Percentiles rank a stretch among this genome's conserved stretches.
Conservation (phyloP, 495 filamentous ascomycete species). For the Sabuloglossum arenarium region DNA sequence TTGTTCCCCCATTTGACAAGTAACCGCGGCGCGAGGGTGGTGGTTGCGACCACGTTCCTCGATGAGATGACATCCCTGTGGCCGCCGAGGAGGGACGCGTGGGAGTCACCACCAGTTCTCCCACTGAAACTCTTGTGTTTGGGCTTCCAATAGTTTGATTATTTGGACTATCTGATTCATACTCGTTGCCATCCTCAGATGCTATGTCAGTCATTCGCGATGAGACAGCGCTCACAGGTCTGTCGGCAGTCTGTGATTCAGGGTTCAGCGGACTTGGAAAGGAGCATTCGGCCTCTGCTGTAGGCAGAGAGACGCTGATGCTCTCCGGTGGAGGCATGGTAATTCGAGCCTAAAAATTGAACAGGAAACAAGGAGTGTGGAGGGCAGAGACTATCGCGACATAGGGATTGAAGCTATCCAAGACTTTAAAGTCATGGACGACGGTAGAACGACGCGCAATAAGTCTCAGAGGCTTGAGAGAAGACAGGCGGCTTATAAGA, state of each 20-base stretch:
- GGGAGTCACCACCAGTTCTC: slow-evolving; percentile 14
- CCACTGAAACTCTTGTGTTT: slow-evolving; percentile 20
- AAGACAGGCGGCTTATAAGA: neutral
- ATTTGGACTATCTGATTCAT: slow-evolving; percentile 9
- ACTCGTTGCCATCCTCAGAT: slow-evolving; percentile 28
- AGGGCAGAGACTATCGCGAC: neutral
- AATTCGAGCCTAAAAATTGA: neutral
- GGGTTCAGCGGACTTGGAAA: slow-evolving; percentile 13
- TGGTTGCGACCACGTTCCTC: slow-evolving; percentile 26
- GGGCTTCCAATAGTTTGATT: slow-evolving; percentile 13
- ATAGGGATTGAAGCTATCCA: neutral
- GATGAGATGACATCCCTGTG: slow-evolving; percentile 28
- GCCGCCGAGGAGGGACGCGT: slow-evolving; percentile 18
- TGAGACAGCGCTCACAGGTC: slow-evolving; percentile 48
- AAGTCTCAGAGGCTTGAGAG: neutral
- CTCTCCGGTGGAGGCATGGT: slow-evolving; percentile 10
- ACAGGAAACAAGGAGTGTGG: neutral
- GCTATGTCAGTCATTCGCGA: slow-evolving; percentile 69
- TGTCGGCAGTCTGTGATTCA: neutral
- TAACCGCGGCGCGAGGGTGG: slow-evolving; percentile 21
- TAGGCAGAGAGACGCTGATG: slow-evolving; percentile 4
- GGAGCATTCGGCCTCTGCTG: slow-evolving; percentile 7
- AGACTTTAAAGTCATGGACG: neutral
- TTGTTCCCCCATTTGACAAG: slow-evolving; percentile 11
- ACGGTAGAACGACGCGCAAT: neutral